Conservation (phyloP, 1,139 yeast species). For the Debaryomyces singareniensis region DNA sequence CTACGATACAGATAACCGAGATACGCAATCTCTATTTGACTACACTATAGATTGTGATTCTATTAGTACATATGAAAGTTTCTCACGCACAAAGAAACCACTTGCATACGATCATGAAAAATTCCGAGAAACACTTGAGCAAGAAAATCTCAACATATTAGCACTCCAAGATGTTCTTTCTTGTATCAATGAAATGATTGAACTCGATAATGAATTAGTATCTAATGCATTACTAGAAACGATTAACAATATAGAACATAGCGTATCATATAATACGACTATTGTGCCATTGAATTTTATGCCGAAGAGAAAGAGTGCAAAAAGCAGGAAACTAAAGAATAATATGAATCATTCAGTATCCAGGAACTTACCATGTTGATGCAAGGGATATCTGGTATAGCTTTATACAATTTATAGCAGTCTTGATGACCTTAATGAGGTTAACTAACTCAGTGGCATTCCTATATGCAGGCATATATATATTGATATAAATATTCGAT, state of each 20-base stretch:
- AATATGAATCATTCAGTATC: too few relatives aligned
- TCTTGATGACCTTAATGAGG: too few relatives aligned
- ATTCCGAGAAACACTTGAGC: conserved; percentile 2
- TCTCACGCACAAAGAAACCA: not conserved
- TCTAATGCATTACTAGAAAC: conserved; percentile 1
- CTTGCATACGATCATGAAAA: conserved; percentile 1
- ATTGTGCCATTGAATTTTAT: conserved; percentile 1
- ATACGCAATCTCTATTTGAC: too few relatives aligned
- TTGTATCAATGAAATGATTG: conserved; percentile 8
- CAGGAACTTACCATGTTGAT: too few relatives aligned
- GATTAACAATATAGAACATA: conserved; percentile 1
- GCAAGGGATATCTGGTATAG: too few relatives aligned
- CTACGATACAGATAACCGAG: too few relatives aligned
- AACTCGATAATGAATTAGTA: conserved; percentile 6
- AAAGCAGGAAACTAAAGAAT: not conserved
- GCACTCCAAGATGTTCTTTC: conserved; percentile 7
- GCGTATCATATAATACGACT: conserved; percentile 4
- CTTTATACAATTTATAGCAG: too few relatives aligned
- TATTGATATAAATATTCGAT: too few relatives aligned
- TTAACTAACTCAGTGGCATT: too few relatives aligned
- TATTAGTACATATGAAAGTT: too few relatives aligned
- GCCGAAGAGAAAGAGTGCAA: not conserved
- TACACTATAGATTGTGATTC: too few relatives aligned
- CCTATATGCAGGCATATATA: too few relatives aligned
- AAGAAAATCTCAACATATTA: conserved; percentile 3